phyloP scores from a whole-genome alignment of 306 rosid genomes.

The Sicyos edulis region DNA sequence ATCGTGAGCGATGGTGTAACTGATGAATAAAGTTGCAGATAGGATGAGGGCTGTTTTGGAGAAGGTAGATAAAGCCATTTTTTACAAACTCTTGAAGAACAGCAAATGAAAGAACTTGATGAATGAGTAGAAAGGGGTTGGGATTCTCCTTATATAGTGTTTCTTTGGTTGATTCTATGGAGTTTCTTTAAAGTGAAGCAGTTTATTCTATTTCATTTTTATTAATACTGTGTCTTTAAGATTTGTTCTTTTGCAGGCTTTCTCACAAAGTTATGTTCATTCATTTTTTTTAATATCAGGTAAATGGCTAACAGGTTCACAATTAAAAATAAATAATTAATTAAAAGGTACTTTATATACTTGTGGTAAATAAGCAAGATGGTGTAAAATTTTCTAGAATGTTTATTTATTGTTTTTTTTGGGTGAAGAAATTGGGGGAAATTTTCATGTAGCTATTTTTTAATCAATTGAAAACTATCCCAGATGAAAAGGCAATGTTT shows the following conservation, averaged over 20 bases:
- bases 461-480: no score
- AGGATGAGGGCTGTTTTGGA: constrained; percentile 31
- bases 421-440: no score
- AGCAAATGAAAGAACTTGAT: constrained; percentile 6
- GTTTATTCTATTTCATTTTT: constrained; percentile 15
- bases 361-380: no score
- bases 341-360: no score
- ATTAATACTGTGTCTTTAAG: constrained; percentile 34
- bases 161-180: constrained; percentile 21
- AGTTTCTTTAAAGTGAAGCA: constrained; percentile 39
- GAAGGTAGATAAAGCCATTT: constrained; percentile 31
- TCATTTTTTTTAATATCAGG: neutral
- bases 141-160: constrained; percentile 20
- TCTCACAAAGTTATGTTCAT: constrained; percentile 32
- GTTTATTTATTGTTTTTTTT: no score
- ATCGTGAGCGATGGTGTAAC: constrained; percentile 28
- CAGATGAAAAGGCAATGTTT: no score
- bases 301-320: neutral
- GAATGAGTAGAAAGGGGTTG: constrained; percentile 25
- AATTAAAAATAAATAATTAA: neutral
- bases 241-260: constrained; percentile 37
- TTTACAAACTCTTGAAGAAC: constrained; percentile 13
- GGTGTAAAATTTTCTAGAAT: no score
- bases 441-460: no score
- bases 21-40: constrained; percentile 24